phyloP scores from a whole-genome alignment of 164 flowering plant species.

The Annona cherimola region DNA sequence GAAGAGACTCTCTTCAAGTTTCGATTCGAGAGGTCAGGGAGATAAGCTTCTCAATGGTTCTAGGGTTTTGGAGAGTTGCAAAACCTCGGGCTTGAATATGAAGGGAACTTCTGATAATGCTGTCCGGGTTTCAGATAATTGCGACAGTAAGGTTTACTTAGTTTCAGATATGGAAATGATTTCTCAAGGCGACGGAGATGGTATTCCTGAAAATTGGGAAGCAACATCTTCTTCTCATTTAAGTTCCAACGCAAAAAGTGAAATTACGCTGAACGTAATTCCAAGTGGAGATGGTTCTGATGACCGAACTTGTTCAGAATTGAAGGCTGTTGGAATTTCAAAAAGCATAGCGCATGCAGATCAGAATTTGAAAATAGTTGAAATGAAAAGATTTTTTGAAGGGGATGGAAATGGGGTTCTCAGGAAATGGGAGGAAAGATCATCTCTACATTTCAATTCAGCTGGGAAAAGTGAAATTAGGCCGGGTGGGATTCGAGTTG shows the following conservation, averaged over 20 bases:
- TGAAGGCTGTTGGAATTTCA: not conserved
- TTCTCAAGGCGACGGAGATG: not conserved
- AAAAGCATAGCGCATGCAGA: too few species aligned
- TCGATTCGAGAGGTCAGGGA: slow-evolving; percentile 15
- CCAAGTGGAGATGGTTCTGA: slow-evolving; percentile 2
- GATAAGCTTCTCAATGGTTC: slow-evolving; percentile 10
- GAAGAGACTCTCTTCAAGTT: slow-evolving; percentile 13
- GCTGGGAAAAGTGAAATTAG: not conserved
- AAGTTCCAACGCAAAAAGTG: slow-evolving; percentile 1
- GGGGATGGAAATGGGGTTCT: not conserved
- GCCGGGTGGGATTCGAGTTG: not conserved
- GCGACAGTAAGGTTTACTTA: not conserved
- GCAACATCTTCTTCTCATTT: not conserved
- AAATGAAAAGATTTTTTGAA: not conserved
- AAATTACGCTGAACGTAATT: not conserved
- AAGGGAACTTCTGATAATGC: not conserved
- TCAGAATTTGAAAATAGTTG: too few species aligned
- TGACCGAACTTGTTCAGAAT: not conserved
- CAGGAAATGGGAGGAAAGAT: not conserved
- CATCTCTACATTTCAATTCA: not conserved
- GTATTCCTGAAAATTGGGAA: not conserved
- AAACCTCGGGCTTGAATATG: not conserved
- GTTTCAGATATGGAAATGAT: not conserved
- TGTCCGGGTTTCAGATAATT: slow-evolving; percentile 1
- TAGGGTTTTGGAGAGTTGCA: slow-evolving; percentile 19